phyloP scores from a whole-genome alignment of 768 basidiomycete species.

The Serpula lacrymans region DNA sequence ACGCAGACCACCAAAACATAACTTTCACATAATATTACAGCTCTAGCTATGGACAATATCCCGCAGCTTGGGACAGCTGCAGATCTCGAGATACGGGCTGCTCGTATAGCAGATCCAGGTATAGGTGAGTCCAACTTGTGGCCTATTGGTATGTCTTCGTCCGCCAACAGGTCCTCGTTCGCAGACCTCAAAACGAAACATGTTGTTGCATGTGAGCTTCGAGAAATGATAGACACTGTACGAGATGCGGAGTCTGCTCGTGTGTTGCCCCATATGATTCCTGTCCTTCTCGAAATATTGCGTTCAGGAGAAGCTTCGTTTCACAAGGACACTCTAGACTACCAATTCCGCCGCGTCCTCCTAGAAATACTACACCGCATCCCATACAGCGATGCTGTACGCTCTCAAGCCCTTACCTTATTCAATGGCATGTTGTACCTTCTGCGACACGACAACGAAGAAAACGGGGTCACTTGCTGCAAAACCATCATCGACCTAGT shows the following conservation, averaged over 20 bases:
- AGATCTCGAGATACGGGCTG: constrained; percentile 70
- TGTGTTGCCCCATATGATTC: constrained; percentile 69
- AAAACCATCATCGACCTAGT: constrained; percentile 90
- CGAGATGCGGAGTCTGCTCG: constrained; percentile 71
- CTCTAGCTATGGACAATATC: constrained; percentile 39
- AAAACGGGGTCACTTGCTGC: constrained; percentile 86
- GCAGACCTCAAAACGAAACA: constrained; percentile 71
- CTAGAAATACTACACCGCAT: constrained; percentile 89
- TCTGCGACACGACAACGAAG: constrained; percentile 90
- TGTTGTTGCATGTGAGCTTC: constrained; percentile 69
- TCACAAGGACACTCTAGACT: constrained; percentile 65
- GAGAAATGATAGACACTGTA: constrained; percentile 78
- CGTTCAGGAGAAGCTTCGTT: constrained; percentile 65
- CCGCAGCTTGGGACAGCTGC: constrained; percentile 43
- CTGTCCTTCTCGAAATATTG: constrained; percentile 68
- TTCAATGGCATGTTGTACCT: constrained; percentile 81
- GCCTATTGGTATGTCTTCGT: constrained; percentile 2
- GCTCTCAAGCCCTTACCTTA: constrained; percentile 61
- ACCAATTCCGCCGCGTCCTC: constrained; percentile 81
- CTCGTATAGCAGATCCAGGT: constrained; percentile 71
- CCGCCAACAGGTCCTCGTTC: neutral
- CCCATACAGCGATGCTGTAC: constrained; percentile 75
- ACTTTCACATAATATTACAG: neutral
- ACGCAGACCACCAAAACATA: too few relatives aligned
- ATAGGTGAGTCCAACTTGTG: constrained; percentile 43